phyloP scores from a whole-genome alignment of 768 basidiomycete genomes.

The Panellus pusillus region DNA sequence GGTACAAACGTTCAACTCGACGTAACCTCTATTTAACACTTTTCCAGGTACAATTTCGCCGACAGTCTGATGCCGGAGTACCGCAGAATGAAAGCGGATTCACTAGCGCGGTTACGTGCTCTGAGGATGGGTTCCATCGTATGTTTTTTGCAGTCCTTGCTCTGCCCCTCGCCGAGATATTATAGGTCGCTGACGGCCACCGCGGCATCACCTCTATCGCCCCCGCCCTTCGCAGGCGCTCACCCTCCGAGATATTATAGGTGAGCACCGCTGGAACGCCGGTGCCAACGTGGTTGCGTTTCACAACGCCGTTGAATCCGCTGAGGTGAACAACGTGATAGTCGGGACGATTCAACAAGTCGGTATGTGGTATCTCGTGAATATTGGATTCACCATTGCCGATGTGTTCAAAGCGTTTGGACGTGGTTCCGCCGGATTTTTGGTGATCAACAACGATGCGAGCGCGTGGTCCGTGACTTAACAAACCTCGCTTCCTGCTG shows the following conservation, averaged over 20 bases:
- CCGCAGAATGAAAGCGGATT: conserved; percentile 34
- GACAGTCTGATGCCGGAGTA: conserved; percentile 33
- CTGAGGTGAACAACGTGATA: conserved; percentile 14
- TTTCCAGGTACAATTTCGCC: conserved; percentile 30
- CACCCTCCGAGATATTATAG: no score
- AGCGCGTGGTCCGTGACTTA: conserved; percentile 39
- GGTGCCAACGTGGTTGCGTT: conserved; percentile 18
- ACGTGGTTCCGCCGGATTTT: conserved; percentile 38
- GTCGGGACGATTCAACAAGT: conserved; percentile 26
- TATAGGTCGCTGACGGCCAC: no score
- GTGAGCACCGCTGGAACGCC: conserved; percentile 20
- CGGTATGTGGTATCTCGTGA: conserved; percentile 38
- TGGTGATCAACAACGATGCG: conserved; percentile 45
- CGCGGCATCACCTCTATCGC: no score
- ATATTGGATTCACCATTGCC: conserved; percentile 28
- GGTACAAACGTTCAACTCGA: no score
- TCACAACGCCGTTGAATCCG: conserved; percentile 19
- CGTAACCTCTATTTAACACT: no score
- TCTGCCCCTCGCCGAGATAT: no score
- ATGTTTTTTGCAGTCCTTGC: no score
- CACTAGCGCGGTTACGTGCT: conserved; percentile 33
- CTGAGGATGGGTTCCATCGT: conserved; percentile 38
- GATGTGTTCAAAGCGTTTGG: neutral
- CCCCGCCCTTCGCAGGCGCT: no score
- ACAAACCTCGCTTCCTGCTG: conserved; percentile 39